Evolutionary conservation across 495 filamentous ascomycete genomes (phyloP).

Genomic region (Penicillium crystallinum): DNA sequence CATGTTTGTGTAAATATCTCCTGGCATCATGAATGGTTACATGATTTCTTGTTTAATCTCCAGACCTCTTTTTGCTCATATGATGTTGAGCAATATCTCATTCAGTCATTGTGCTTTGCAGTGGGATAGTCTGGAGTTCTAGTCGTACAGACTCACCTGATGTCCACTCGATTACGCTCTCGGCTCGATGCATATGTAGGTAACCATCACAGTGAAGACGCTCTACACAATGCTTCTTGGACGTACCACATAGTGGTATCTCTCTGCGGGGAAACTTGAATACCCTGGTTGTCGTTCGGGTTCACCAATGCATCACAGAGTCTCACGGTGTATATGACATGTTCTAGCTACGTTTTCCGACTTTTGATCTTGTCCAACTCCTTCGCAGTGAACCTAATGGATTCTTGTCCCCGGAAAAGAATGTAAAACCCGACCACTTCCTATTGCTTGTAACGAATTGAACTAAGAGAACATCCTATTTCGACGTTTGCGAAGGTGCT

Average conservation of each 20-base stretch:
- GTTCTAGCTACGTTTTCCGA: not conserved
- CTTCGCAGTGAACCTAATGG: too few relatives aligned
- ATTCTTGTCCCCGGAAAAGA: not conserved
- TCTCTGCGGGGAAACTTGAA: not conserved
- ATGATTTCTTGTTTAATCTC: constrained; percentile 23
- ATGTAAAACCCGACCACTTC: not conserved
- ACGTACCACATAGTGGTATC: not conserved
- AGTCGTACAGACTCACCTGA: not conserved
- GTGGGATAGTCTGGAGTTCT: not conserved
- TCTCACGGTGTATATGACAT: not conserved
- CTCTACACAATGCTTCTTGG: not conserved
- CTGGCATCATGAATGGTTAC: constrained; percentile 40
- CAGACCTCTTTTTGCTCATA: not conserved
- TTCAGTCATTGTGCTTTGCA: not conserved
- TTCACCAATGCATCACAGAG: not conserved
- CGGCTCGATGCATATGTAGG: not conserved
- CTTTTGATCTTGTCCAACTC: not conserved
- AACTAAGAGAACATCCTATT: too few relatives aligned
- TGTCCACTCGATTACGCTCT: not conserved
- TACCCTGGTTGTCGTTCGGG: not conserved
- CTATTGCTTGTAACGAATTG: not conserved
- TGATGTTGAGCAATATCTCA: not conserved
- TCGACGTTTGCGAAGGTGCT: not conserved
- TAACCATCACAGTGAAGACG: not conserved
- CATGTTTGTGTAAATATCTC: constrained; percentile 43